Conservation (phyloP, 306 rosid species). For the Cicer pinnatifidum region DNA sequence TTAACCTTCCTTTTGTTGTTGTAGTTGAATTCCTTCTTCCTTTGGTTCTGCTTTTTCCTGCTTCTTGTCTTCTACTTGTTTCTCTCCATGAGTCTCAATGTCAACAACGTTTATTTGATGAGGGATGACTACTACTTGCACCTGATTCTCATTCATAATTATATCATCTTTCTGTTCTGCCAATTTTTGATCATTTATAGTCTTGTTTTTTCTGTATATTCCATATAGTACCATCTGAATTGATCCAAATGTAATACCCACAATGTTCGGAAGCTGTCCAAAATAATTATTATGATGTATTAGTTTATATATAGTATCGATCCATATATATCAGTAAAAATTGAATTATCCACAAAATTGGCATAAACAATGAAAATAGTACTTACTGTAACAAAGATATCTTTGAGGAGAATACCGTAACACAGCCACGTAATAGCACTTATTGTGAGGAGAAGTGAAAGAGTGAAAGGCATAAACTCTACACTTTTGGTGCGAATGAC, state of each 20-base stretch:
- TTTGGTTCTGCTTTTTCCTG: background rate
- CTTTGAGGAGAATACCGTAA: constrained; percentile 73
- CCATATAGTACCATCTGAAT: constrained; percentile 75
- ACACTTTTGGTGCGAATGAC: constrained; percentile 95
- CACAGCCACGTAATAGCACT: constrained; percentile 79
- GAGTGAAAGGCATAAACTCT: constrained; percentile 86
- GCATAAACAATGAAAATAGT: background rate
- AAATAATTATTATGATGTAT: background rate
- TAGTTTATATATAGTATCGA: background rate
- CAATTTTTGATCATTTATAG: constrained; percentile 54
- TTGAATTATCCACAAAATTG: no score
- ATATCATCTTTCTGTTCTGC: constrained; percentile 61
- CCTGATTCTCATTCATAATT: background rate
- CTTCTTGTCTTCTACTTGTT: background rate
- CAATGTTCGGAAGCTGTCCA: constrained; percentile 82
- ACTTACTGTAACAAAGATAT: constrained; percentile 79
- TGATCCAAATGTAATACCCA: constrained; percentile 75
- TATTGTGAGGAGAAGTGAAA: constrained; percentile 83
- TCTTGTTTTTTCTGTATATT: constrained; percentile 59
- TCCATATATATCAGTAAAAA: background rate
- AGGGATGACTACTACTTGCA: constrained; percentile 2
- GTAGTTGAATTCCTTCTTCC: background rate
- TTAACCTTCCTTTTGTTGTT: background rate
- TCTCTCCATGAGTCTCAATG: background rate
- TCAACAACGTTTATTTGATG: background rate